Evolutionary conservation across 257 asterid genomes (phyloP).

Genomic region (Penstemon barbatus): DNA sequence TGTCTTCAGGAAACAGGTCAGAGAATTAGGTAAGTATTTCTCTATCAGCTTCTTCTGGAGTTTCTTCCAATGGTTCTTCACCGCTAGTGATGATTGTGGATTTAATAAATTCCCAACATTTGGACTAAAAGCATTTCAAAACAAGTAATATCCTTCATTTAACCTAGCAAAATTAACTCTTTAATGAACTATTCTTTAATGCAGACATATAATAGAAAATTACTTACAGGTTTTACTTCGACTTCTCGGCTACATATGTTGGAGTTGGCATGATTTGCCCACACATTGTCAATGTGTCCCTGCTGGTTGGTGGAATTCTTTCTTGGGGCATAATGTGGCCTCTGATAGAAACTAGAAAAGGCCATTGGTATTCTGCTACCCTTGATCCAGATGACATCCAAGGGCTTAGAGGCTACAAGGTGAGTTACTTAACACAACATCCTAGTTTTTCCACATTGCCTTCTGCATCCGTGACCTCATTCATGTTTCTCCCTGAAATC

Average conservation of each 20-base stretch:
- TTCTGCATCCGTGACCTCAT: neutral
- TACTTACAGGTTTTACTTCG: conserved; percentile 47
- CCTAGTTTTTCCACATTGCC: neutral
- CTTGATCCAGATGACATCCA: conserved; percentile 34
- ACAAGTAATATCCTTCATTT: conserved; percentile 14
- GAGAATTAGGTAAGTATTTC: conserved; percentile 50
- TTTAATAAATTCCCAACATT: conserved; percentile 57
- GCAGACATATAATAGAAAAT: neutral
- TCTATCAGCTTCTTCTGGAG: conserved; percentile 79
- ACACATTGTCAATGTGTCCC: conserved; percentile 47
- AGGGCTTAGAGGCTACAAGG: conserved; percentile 56
- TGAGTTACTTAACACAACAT: neutral
- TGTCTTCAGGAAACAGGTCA: conserved; percentile 56
- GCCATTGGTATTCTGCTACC: conserved; percentile 48
- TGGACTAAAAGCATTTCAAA: conserved; percentile 47
- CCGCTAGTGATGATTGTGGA: conserved; percentile 53
- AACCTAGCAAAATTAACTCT: neutral
- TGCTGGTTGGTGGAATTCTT: conserved; percentile 48
- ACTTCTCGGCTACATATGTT: conserved; percentile 60
- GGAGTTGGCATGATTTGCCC: conserved; percentile 73
- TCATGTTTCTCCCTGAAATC: neutral
- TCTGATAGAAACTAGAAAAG: conserved; percentile 38
- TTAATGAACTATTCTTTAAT: neutral
- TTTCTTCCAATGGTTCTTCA: conserved; percentile 84
- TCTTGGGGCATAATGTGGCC: conserved; percentile 70